Conservation (phyloP, 2,329 filamentous ascomycete genomes). For the Ophiostoma sp. region DNA sequence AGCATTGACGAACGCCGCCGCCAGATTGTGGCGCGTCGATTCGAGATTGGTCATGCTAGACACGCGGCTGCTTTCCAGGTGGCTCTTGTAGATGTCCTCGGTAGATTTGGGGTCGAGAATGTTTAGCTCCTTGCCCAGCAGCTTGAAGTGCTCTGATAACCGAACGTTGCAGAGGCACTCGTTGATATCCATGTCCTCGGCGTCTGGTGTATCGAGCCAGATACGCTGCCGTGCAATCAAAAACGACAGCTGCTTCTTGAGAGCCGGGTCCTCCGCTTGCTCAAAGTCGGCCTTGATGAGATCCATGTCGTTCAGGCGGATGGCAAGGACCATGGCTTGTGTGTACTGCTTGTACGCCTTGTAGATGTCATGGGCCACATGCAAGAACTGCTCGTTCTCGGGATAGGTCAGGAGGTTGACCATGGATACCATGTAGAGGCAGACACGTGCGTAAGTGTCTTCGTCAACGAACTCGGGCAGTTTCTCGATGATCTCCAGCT, state of each 20-base stretch:
- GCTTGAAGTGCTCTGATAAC: slow-evolving; percentile 87
- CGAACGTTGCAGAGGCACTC: slow-evolving; percentile 85
- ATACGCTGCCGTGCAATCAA: slow-evolving; percentile 88
- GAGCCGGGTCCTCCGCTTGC: slow-evolving; percentile 68
- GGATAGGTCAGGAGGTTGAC: slow-evolving; percentile 95
- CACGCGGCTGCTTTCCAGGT: slow-evolving; percentile 90
- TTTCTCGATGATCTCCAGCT: slow-evolving; percentile 93
- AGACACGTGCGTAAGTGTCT: slow-evolving; percentile 87
- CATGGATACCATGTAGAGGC: slow-evolving; percentile 98
- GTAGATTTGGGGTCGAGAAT: slow-evolving; percentile 94
- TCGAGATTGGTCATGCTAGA: slow-evolving; percentile 91
- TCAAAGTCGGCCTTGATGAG: slow-evolving; percentile 77
- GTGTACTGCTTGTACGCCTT: slow-evolving; percentile 86
- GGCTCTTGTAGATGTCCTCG: slow-evolving; percentile 99
- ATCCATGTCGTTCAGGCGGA: slow-evolving; percentile 80
- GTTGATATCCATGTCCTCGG: slow-evolving; percentile 62
- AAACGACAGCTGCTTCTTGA: slow-evolving; percentile 93
- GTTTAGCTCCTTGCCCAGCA: slow-evolving; percentile 90
- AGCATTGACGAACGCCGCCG: slow-evolving; percentile 91
- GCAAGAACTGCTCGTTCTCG: slow-evolving; percentile 92
- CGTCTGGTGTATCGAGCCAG: slow-evolving; percentile 49
- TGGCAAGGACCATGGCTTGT: slow-evolving; percentile 89
- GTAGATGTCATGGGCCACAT: slow-evolving; percentile 90
- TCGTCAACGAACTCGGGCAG: slow-evolving; percentile 86
- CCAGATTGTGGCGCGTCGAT: slow-evolving; percentile 90